These are phyloP conservation scores for Lachnellula hyalina DNA, from an alignment of 2,329 filamentous ascomycete species.

Conservation along the genomic window DNA sequence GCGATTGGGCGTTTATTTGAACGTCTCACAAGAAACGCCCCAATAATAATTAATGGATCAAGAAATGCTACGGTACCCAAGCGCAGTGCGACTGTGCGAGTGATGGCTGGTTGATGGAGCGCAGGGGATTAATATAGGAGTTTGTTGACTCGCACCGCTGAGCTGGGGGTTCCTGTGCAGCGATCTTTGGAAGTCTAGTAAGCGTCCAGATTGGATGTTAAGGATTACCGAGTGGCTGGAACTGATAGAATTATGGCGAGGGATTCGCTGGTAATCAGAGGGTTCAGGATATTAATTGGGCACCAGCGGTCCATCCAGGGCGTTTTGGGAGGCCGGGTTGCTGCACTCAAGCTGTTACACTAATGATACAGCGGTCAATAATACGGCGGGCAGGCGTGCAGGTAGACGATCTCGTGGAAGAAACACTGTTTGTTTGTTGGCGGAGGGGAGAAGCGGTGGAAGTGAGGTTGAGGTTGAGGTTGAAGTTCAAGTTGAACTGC, in stretches of 20 bases:
- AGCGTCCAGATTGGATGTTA: neutral
- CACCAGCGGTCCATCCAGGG: neutral
- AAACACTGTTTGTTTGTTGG: neutral
- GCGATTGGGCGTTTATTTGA: neutral
- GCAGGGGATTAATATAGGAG: neutral
- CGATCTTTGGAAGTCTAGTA: slow-evolving; percentile 1
- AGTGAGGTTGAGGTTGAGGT: no score
- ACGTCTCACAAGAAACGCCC: neutral
- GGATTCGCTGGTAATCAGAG: neutral
- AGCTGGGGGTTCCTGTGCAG: slow-evolving; percentile 8
- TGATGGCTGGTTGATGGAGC: slow-evolving; percentile 4
- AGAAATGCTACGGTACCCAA: neutral
- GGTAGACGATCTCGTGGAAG: neutral
- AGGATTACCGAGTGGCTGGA: neutral
- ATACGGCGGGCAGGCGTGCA: neutral
- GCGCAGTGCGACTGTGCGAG: neutral
- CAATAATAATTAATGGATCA: neutral
- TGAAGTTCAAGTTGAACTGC: no score
- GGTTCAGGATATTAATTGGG: neutral
- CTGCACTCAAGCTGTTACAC: neutral
- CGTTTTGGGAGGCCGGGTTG: neutral
- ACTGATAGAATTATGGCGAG: neutral
- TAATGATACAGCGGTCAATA: neutral
- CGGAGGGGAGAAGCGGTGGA: no score
- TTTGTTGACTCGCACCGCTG: neutral